Evolutionary conservation across 2,329 filamentous ascomycete genomes (phyloP), one percentile per base, ranked within the genome.

Genomic region (Exophiala mesophila): DNA sequence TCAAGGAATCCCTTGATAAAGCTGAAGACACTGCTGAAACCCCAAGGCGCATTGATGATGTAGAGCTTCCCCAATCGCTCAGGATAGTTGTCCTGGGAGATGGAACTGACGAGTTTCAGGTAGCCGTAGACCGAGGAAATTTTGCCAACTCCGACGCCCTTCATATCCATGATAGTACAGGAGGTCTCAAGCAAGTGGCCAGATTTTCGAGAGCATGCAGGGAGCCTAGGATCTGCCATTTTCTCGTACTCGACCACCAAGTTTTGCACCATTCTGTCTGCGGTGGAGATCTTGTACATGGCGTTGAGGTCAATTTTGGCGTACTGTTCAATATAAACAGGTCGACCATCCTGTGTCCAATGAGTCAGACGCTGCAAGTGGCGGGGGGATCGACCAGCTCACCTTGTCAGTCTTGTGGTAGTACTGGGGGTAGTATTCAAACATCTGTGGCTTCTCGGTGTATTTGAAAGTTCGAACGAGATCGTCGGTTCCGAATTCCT

Each of bases 41-140:
- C 89, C 89, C 89, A 97, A 15, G 88, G 88, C 3, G 90, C 87
- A 70, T 98, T 98, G 80, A 98, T 96, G 58, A 98, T 72, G 76
- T 95, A 98, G 63, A 98, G 77, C 69, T 88, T 89, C 60, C 92
- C 92, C 46, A 98, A 76, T 46, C 92, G 86, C 76, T 98, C 92
- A 5, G 92, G 92, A 72, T 98, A 98, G 80, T 97, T 94, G 78
- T 97, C 95, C 71, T 97, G 92, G 53, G 87, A 94, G 69, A 98
- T 86, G 64, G 73, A 82, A 23, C 88, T 92, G 33, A 88, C 88
- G 63, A 84, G 78, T 59, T 80, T 80, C 56, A 98, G 78, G 72
- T 96, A 97, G 41, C 80, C 77, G 73, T 94, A 95, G 45, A 96
- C 90, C 49, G 84, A 83, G 50, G 80, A 77, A 31, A 87, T 82